Conservation (phyloP, 805 yeast genomes). For the Candida quercuum region DNA sequence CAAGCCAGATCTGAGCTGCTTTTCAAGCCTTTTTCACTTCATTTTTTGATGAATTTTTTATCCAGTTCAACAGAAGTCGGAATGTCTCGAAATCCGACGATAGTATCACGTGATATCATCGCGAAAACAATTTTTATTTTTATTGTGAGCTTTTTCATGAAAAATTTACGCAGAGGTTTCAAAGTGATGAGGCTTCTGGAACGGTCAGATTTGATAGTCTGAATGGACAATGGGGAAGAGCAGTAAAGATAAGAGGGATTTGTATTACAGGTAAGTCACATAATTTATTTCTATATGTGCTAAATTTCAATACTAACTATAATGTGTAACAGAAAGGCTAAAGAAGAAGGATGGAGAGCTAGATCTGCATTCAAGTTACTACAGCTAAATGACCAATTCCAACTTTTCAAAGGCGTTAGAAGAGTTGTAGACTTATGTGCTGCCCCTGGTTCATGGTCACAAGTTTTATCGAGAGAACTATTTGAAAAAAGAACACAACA, state of each 20-base stretch:
- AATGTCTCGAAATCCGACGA: not conserved
- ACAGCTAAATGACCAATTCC: slow-evolving; percentile 87
- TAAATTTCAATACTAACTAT: slow-evolving; percentile 10
- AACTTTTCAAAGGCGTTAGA: slow-evolving; percentile 59
- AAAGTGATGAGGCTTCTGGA: too few relatives aligned
- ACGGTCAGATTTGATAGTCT: too few relatives aligned
- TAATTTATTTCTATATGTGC: not conserved
- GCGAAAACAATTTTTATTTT: too few relatives aligned
- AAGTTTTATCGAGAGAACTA: slow-evolving; percentile 74
- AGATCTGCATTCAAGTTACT: slow-evolving; percentile 91
- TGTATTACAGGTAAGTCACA: slow-evolving; percentile 51
- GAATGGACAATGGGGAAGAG: slow-evolving; percentile 84
- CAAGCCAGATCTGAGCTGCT: too few relatives aligned
- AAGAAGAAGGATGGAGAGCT: slow-evolving; percentile 97
- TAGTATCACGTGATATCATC: not conserved
- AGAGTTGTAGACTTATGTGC: slow-evolving; percentile 97
- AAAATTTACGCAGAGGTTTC: too few relatives aligned
- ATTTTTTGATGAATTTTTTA: not conserved
- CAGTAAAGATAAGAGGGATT: slow-evolving; percentile 90
- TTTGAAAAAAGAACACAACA: slow-evolving; percentile 33
- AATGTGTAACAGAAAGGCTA: slow-evolving; percentile 81
- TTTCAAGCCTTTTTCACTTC: not conserved
- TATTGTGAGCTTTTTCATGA: too few relatives aligned
- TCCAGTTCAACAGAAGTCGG: not conserved
- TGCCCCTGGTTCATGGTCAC: slow-evolving; percentile 99